Evolutionary conservation across 2,329 filamentous ascomycete genomes (phyloP).

Genomic region (Trichoderma citrinoviride): DNA sequence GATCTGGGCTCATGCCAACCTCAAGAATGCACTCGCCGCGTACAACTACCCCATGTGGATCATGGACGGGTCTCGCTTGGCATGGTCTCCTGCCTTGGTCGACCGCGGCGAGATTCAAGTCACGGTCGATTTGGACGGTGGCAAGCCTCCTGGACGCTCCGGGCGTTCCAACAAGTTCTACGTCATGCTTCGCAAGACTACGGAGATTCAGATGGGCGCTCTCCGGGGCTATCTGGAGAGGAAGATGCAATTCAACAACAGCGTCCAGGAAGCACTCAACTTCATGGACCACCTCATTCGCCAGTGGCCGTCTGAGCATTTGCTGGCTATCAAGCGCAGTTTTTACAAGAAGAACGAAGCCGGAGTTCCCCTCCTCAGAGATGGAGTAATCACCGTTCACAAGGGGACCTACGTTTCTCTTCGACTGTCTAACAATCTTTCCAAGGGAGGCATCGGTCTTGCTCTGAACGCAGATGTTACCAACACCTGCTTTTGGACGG

Average conservation of each 20-base stretch:
- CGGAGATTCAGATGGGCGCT: constrained; percentile 63
- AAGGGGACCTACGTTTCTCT: constrained; percentile 90
- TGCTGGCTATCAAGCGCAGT: constrained; percentile 73
- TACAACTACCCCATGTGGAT: constrained; percentile 56
- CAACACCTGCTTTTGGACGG: constrained; percentile 83
- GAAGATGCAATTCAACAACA: constrained; percentile 58
- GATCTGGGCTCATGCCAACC: constrained; percentile 66
- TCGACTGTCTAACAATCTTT: constrained; percentile 60
- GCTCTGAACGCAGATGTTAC: constrained; percentile 88
- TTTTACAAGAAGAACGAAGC: constrained; percentile 65
- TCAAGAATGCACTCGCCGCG: constrained; percentile 54
- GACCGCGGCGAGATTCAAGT: constrained; percentile 53
- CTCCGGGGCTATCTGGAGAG: constrained; percentile 66
- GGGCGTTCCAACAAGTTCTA: constrained; percentile 51
- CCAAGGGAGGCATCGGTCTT: constrained; percentile 58
- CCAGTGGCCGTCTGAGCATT: constrained; percentile 66
- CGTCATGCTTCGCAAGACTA: constrained; percentile 62
- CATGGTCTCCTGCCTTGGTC: constrained; percentile 60
- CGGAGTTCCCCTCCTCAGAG: constrained; percentile 54
- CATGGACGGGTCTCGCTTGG: constrained; percentile 80
- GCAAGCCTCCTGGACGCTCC: constrained; percentile 45
- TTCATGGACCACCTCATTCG: constrained; percentile 90
- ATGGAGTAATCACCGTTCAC: constrained; percentile 65
- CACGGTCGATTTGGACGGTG: constrained; percentile 69
- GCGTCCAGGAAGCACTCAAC: constrained; percentile 76